Percentiles rank a stretch among this genome's conserved stretches.
Evolutionary conservation across 495 filamentous ascomycete species (phyloP).

Genomic region (Cercophora newfieldiana): DNA sequence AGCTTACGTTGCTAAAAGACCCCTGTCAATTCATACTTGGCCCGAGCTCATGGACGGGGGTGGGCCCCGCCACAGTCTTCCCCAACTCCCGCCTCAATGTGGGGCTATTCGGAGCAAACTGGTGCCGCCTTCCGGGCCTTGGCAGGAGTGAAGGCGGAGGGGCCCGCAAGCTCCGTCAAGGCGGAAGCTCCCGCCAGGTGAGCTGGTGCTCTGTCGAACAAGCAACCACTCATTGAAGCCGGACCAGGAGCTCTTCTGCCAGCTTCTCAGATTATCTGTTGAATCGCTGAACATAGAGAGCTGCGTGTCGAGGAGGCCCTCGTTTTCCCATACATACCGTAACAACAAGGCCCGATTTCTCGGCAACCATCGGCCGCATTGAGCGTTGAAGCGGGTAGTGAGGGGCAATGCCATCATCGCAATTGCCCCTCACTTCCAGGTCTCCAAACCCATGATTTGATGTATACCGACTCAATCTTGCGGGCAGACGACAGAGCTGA

Average conservation of each 20-base stretch:
- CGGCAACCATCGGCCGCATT: background rate
- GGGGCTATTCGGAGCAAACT: slow-evolving; percentile 6
- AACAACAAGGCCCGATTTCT: background rate
- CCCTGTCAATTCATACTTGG: slow-evolving; percentile 20
- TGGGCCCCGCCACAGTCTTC: background rate
- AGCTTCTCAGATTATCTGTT: too few species aligned
- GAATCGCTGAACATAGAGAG: too few species aligned
- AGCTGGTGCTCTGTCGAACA: background rate
- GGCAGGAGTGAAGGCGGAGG: background rate
- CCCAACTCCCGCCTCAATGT: background rate
- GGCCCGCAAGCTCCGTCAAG: background rate
- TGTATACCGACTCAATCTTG: background rate
- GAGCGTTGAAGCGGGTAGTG: background rate
- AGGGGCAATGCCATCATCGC: background rate
- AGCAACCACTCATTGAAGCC: too few species aligned
- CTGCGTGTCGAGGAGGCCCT: too few species aligned
- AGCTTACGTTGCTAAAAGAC: slow-evolving; percentile 44
- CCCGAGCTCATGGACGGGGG: background rate
- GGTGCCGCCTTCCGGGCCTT: slow-evolving; percentile 1
- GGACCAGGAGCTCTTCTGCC: too few species aligned
- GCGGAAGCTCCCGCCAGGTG: background rate
- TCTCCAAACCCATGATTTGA: background rate
- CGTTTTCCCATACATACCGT: too few species aligned
- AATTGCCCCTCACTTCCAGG: background rate
- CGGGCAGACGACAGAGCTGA: background rate